Base-by-base conservation (phyloP, 1,139 yeast species). In the Blastobotrys buckinghamii region DNA sequence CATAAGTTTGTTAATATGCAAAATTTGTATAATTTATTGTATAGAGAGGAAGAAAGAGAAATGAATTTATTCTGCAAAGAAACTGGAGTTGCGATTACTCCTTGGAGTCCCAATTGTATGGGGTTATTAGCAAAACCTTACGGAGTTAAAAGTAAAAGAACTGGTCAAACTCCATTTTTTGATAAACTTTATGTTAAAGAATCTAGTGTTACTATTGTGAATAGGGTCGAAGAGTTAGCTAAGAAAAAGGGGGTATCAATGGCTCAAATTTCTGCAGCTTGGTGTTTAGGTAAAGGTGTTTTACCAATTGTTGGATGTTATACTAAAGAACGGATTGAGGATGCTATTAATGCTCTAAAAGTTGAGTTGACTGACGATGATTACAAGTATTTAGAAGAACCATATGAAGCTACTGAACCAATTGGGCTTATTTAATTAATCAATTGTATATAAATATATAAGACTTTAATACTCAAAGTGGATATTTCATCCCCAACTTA, bases 11-110 rank as follows among this genome's bases (percentile, higher is more conserved):
- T 79, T 53, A 71, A 78, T 46, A 78, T 79, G 82, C 84, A 80
- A 62, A 75, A 76, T 56, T 76, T 69, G 59, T 77, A 78, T 62
- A 79, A 77, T 60, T 67, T 79, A 55, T 50, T 79, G 6, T 71
- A 77, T 60, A 68, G 85, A 20, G 84, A 79, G 58, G 84, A 80
- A 48, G 85, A 80, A 59, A 65, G 77, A 35, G 84, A 80, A 57
- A 71, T 79, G 77, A 76, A 71, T 54, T 79, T 77, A 26, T 79
- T 67, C 64, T 77, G 81, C 58, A 63, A 77, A 8, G 62, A 66
- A 47, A 69, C 70, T 3, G 72, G 74, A 22, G 77, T 76, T 30
- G 79, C 78, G 0, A 48, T 76, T 33, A 70, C 75, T 48, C 80
- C 81, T 6, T 77, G 77, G 76, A 72, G 77, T 10, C 79, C 81